Evolutionary conservation across 257 asterid species (phyloP), one percentile per base, ranked within the genome.

Genomic region (Jacaranda copaia): DNA sequence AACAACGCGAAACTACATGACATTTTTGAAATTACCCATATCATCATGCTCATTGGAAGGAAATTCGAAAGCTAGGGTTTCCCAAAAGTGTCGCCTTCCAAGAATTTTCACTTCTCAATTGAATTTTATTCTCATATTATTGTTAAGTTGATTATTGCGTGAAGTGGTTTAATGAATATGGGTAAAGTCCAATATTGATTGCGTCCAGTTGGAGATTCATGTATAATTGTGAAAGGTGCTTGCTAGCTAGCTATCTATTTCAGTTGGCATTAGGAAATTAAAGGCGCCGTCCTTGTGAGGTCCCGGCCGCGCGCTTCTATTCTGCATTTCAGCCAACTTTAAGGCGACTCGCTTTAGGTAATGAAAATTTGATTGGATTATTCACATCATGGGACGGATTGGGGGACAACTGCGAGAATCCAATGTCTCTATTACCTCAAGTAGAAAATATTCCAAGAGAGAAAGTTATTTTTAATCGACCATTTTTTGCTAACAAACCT

Each of bases 281-380:
- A 42, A 65, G 38, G 55, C 70, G 32, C 70, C 70, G 71, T 43
- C 39, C 71, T 43, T 42, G 70, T 16, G 71, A 40, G 71, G 71
- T 42, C 53, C 52, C 70, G 71, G 71, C 43, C 53, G 35, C 70
- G 55, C 61, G 0, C 61, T 11, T 2, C n/a, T n/a, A 32, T 12
- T 61, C 19, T 53, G 2, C 20, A n/a, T 15, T 53, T 56, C 13
- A 8, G 1, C 32, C 62, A 56, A 19, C 14, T 16, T 57, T 13
- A 8, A 59, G 8, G 0, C 8, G 35, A 9, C 8, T 61, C 8
- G 15, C 15, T 32, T 5, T 62, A 64, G 14, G 19, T 36, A 39
- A n/a, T 16, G n/a, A 55, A 65, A 65, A 14, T 38, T 15, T 7
- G 49, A 38, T 8, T 61, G 68, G 7, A 12, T 13, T 5, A 11